Conservation (phyloP, 192 early-diverging fungal genomes). For the Lunasporangiospora selenospora region DNA sequence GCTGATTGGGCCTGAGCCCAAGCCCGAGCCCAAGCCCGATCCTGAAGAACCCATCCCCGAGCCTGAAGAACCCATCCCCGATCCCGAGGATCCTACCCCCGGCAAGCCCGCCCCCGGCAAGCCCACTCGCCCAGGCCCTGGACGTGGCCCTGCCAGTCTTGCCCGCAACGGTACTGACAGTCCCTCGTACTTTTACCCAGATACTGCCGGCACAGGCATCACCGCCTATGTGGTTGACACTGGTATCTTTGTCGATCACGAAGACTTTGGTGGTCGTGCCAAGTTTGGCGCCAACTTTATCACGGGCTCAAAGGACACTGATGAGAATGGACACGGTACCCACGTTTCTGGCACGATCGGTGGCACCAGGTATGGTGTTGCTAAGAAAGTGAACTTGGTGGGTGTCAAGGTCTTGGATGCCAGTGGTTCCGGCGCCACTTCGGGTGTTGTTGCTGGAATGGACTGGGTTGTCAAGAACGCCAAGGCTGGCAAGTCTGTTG, state of each 20-base stretch:
- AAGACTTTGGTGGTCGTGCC: conserved; percentile 60
- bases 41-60: too few relatives aligned
- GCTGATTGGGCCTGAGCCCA: too few relatives aligned
- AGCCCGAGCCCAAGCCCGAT: too few relatives aligned
- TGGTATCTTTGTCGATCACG: conserved; percentile 51
- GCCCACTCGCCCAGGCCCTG: background rate
- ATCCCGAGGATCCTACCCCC: too few relatives aligned
- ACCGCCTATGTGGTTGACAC: conserved; percentile 59
- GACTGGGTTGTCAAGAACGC: conserved; percentile 46
- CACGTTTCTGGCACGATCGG: conserved; percentile 64
- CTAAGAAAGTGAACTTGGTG: conserved; percentile 63
- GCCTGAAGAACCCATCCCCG: too few relatives aligned
- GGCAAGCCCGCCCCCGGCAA: conserved; percentile 3
- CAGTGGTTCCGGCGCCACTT: conserved; percentile 55
- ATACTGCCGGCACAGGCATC: conserved; percentile 39
- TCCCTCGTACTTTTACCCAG: conserved; percentile 29
- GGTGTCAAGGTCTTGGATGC: conserved; percentile 67
- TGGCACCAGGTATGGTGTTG: conserved; percentile 65
- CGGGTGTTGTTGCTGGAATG: conserved; percentile 61
- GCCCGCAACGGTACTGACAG: background rate
- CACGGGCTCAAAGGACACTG: conserved; percentile 22
- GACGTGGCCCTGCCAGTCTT: background rate
- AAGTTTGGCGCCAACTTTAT: conserved; percentile 47
- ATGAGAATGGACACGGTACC: conserved; percentile 63
- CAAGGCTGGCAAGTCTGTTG: conserved; percentile 32